Evolutionary conservation across 2,329 filamentous ascomycete species (phyloP).

Genomic region (Lasiodiplodia sp.): DNA sequence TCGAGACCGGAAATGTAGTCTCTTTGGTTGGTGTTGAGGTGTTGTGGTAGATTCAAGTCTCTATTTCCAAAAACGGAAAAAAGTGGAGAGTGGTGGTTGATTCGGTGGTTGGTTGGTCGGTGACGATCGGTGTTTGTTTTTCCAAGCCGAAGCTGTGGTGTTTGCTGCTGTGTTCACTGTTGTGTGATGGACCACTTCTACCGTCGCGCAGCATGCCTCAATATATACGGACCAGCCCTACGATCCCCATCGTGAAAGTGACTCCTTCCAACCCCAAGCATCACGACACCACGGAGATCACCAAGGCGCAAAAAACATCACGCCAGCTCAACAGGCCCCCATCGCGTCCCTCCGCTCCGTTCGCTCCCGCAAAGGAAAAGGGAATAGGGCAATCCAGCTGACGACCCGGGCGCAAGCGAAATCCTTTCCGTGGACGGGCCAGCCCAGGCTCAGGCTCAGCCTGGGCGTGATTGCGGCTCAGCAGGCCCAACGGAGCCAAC

Average conservation of each 20-base stretch:
- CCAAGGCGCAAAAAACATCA: constrained; percentile 13
- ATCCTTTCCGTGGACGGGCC: background rate
- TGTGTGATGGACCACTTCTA: constrained; percentile 22
- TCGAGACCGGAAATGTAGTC: background rate
- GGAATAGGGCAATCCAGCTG: background rate
- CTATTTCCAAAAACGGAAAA: constrained; percentile 3
- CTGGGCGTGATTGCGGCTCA: constrained; percentile 9
- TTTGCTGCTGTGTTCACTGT: constrained; percentile 7
- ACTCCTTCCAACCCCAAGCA: constrained; percentile 9
- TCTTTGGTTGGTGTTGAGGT: constrained; percentile 5
- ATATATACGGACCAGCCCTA: constrained; percentile 24
- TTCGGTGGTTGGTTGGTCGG: background rate
- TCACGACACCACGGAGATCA: constrained; percentile 16
- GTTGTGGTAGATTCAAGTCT: background rate
- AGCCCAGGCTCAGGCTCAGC: background rate
- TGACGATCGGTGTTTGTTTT: background rate
- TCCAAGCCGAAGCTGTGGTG: background rate
- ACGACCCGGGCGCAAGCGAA: background rate
- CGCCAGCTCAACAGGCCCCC: constrained; percentile 6
- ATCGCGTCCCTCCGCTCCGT: constrained; percentile 21
- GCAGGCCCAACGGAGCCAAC: background rate
- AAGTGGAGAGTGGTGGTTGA: constrained; percentile 9
- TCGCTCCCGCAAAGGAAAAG: constrained; percentile 7
- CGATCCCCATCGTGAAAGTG: background rate
- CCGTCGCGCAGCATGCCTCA: constrained; percentile 20